Conservation (phyloP, 768 basidiomycete species). For the Cyclocybe aegerita region DNA sequence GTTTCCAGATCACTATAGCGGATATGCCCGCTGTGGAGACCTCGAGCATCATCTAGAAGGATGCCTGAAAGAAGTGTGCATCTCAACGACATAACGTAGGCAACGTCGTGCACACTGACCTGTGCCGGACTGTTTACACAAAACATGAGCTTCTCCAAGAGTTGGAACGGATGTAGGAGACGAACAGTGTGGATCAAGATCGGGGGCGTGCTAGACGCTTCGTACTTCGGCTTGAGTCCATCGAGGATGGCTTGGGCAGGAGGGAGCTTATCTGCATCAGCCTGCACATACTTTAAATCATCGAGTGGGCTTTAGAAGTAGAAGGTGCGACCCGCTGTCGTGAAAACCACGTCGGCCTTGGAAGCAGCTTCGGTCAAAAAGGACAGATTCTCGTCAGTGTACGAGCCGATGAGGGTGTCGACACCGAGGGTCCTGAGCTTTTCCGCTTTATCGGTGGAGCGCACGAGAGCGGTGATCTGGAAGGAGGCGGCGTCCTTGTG, state of each 20-base stretch:
- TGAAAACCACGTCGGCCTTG: constrained; percentile 38
- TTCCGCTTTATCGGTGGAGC: constrained; percentile 43
- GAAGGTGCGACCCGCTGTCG: constrained; percentile 24
- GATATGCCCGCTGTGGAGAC: constrained; percentile 25
- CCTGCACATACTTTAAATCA: constrained; percentile 12
- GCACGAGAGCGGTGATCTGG: constrained; percentile 45
- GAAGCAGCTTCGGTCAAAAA: constrained; percentile 34
- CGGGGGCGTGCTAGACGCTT: constrained; percentile 39
- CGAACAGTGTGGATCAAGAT: constrained; percentile 58
- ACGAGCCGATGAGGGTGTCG: constrained; percentile 41
- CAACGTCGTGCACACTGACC: constrained; percentile 42
- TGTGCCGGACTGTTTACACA: constrained; percentile 1
- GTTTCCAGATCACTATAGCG: constrained; percentile 45
- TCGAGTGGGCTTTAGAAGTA: neutral
- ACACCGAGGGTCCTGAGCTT: constrained; percentile 37
- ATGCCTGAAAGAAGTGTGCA: constrained; percentile 23
- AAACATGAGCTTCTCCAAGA: neutral
- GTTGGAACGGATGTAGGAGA: neutral
- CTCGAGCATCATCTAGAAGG: constrained; percentile 39
- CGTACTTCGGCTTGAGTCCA: constrained; percentile 46
- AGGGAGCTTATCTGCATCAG: constrained; percentile 37
- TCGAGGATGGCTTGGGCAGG: constrained; percentile 46
- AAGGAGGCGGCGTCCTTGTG: constrained; percentile 34
- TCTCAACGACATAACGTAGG: constrained; percentile 21
- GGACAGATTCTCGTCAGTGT: constrained; percentile 23